Evolutionary conservation across 257 asterid genomes (phyloP), one percentile per base, ranked within the genome.

Genomic region (Cordia subcordata): DNA sequence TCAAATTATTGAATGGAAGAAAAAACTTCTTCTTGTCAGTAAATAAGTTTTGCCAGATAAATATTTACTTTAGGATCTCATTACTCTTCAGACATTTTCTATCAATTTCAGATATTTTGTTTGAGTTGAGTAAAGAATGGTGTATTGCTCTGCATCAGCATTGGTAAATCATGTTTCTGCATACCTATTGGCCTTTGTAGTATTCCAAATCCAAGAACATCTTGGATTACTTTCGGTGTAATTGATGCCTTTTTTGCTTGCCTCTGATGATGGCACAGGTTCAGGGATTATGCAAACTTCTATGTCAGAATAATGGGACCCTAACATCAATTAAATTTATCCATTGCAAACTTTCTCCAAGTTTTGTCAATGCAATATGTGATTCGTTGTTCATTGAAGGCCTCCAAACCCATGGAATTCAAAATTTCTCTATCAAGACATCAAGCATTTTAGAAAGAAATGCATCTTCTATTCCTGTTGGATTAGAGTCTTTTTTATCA

Each of bases 301-400:
- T 93, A 75, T 66, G 64, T 49, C 95, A 92, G 78, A 84, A 79
- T 60, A 61, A 68, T 64, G 81, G 65, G 69, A 81, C 96, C 35
- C 79, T 92, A 64, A 80, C 76, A 70, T 81, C 94, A 35, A 59
- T 88, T 63, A 81, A 84, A 50, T 79, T 92, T 61, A 74, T 85
- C 62, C 92, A 88, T 75, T 93, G 96, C 94, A 93, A 93, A 89
- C 80, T 93, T 67, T 75, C 95, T 27, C 64, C 87, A 21, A 59
- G 74, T 71, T 85, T 76, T 61, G 35, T 92, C 66, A 70, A 78
- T 77, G 85, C 85, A 61, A 79, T 92, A 53, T 88, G 94, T 55
- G 82, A 77, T 66, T 81, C 94, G 51, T 65, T 92, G 52, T 67
- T 65, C 58, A 53, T 72, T 62, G 73, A 82, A 66, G 85, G 73